Base-by-base conservation (phyloP, 2,329 filamentous ascomycete species). In the Alternaria angustiovoidea region DNA sequence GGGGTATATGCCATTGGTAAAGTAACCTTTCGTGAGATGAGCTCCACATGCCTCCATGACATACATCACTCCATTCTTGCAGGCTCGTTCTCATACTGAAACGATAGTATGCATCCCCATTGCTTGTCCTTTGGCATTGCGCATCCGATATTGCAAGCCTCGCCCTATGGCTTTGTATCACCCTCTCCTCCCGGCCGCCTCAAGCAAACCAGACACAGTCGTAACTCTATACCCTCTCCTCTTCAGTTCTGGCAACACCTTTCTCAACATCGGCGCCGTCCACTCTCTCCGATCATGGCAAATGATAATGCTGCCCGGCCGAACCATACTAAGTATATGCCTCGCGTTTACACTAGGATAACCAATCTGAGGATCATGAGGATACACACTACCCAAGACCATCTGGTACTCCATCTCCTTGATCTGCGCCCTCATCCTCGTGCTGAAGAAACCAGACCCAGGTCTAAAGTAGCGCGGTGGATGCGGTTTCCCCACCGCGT, bases 301-400 rank as follows among this genome's bases (percentile, higher is more conserved):
- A 52, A 97, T 89, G 62, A 97, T 89, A 58, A 97, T 90, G 28
- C 87, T 89, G 0, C 93, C 93, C 0, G 91, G 89, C 47, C 86
- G 82, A 36, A 90, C 82, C 90, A 93, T 93, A 79, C 91, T 93
- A 68, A 96, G 77, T 4, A 96, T 87, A 80, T 96, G 93, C 66
- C 82, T 83, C 7, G 91, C 89, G 78, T 97, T 97, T 53, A 93
- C 67, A 64, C 82, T 81, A 67, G 87, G 85, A 71, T 86, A 89
- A 9, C 83, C 82, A 59, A 97, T 89, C 82, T 96, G 93, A n/a
- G 93, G 89, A 80, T 97, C 93, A 80, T 96, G 93, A 5, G 93
- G 93, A 79, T 96, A 97, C 41, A 97, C 89, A 76, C 88, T 89
- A 3, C 93, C 93, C 39, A 97, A 81, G n/a, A 93, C 89, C 52